phyloP scores from a whole-genome alignment of 306 rosid species.

The Rosa chinensis region DNA sequence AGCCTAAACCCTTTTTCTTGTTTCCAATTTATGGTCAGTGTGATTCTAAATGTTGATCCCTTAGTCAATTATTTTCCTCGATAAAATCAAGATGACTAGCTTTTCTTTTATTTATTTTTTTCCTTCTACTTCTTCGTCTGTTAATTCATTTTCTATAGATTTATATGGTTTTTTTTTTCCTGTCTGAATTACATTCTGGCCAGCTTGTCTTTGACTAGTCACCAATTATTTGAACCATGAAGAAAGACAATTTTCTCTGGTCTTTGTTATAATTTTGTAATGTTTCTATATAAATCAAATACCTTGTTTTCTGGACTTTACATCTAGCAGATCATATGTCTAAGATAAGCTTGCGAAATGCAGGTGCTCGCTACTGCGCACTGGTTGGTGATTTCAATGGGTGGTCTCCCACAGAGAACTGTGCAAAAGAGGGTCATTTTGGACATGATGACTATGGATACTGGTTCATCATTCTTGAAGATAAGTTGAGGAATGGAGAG shows the following conservation, averaged over 20 bases:
- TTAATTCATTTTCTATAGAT: background rate
- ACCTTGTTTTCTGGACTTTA: constrained; percentile 18
- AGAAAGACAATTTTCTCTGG: constrained; percentile 11
- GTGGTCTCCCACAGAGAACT: constrained; percentile 86
- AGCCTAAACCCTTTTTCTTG: constrained; percentile 23
- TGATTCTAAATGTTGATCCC: constrained; percentile 6
- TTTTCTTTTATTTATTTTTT: background rate
- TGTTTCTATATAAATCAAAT: background rate
- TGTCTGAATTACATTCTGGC: constrained; percentile 9
- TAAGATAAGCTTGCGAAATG: constrained; percentile 21
- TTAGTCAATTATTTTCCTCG: background rate
- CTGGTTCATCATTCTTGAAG: constrained; percentile 93
- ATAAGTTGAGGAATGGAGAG: constrained; percentile 83
- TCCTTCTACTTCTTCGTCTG: background rate
- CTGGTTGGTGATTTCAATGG: constrained; percentile 82
- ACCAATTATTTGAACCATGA: constrained; percentile 9
- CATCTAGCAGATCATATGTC: constrained; percentile 22
- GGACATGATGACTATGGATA: constrained; percentile 96
- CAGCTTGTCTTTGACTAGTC: constrained; percentile 19
- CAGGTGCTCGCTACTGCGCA: constrained; percentile 98
- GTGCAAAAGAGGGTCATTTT: constrained; percentile 85
- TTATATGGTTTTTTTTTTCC: background rate
- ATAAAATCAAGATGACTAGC: background rate
- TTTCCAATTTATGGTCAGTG: constrained; percentile 5
- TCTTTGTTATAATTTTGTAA: background rate